These are phyloP conservation scores for Phoenix roebelenii DNA, from an alignment of 176 grass and related monocot genomes.

Conservation along the genomic window DNA sequence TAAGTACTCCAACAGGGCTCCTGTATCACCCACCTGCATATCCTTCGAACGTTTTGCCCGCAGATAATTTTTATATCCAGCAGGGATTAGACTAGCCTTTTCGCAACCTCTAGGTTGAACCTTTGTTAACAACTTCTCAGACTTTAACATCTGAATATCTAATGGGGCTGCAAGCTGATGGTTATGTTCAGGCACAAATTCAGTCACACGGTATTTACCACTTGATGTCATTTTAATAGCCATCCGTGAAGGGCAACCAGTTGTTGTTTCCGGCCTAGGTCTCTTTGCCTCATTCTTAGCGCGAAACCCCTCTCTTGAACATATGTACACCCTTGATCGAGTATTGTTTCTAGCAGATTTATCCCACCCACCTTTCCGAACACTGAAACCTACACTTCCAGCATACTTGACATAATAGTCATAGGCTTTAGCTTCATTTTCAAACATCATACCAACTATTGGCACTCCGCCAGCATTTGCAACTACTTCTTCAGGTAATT, in stretches of 20 bases:
- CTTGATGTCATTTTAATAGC: constrained; percentile 46
- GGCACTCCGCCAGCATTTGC: constrained; percentile 70
- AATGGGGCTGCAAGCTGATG: constrained; percentile 83
- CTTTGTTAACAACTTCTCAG: constrained; percentile 38
- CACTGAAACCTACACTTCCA: constrained; percentile 66
- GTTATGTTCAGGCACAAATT: constrained; percentile 80
- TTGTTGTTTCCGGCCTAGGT: constrained; percentile 56
- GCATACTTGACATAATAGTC: constrained; percentile 84
- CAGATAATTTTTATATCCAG: constrained; percentile 75
- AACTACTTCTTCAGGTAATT: constrained; percentile 54
- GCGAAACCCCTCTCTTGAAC: constrained; percentile 77
- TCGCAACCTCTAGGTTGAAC: constrained; percentile 36
- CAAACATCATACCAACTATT: constrained; percentile 79
- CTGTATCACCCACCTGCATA: constrained; percentile 42
- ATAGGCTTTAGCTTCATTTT: constrained; percentile 77
- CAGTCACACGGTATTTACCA: constrained; percentile 67
- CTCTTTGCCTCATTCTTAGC: constrained; percentile 62
- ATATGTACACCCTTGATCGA: constrained; percentile 69
- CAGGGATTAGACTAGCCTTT: constrained; percentile 51
- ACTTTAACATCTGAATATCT: constrained; percentile 84
- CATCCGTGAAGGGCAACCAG: constrained; percentile 67
- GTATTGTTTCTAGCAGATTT: constrained; percentile 67
- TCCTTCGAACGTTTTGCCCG: constrained; percentile 39
- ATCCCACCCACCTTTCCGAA: constrained; percentile 78
- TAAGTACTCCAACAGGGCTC: constrained; percentile 71